Percentiles rank a stretch among this genome's conserved stretches.
phyloP scores from a whole-genome alignment of 148 eudicot species.

The Spergularia bocconei region DNA sequence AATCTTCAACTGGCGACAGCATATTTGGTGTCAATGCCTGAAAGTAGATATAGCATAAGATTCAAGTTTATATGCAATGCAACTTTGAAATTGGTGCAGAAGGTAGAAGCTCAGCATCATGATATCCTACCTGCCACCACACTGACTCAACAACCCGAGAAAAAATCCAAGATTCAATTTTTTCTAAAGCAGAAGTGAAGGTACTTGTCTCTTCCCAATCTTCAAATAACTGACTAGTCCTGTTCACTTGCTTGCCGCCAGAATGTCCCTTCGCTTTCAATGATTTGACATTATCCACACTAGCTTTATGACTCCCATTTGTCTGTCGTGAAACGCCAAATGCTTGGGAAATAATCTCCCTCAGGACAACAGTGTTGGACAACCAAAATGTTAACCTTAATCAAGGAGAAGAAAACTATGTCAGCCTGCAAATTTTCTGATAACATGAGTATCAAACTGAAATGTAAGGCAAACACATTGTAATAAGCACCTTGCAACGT shows the following conservation, averaged over 20 bases:
- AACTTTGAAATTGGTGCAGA: background rate
- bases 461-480: background rate
- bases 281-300: constrained; percentile 31
- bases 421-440: constrained; percentile 5
- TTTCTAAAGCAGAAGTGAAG: constrained; percentile 66
- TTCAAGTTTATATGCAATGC: constrained; percentile 5
- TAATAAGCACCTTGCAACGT: constrained; percentile 66
- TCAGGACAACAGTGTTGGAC: constrained; percentile 76
- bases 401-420: constrained; percentile 20
- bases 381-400: constrained; percentile 87
- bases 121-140: constrained; percentile 82
- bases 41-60: constrained; percentile 11
- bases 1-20: constrained; percentile 64
- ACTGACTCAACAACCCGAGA: constrained; percentile 80
- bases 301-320: constrained; percentile 34
- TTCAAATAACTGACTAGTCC: constrained; percentile 43
- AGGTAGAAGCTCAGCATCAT: constrained; percentile 1
- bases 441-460: background rate
- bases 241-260: constrained; percentile 41
- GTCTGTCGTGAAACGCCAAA: constrained; percentile 46
- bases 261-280: constrained; percentile 40
- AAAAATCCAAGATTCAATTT: constrained; percentile 88
- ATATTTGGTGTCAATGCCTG: constrained; percentile 86
- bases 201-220: constrained; percentile 93
- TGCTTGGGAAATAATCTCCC: constrained; percentile 65